Base-by-base conservation (phyloP, 345 rosid genomes). In the Acer negundo region DNA sequence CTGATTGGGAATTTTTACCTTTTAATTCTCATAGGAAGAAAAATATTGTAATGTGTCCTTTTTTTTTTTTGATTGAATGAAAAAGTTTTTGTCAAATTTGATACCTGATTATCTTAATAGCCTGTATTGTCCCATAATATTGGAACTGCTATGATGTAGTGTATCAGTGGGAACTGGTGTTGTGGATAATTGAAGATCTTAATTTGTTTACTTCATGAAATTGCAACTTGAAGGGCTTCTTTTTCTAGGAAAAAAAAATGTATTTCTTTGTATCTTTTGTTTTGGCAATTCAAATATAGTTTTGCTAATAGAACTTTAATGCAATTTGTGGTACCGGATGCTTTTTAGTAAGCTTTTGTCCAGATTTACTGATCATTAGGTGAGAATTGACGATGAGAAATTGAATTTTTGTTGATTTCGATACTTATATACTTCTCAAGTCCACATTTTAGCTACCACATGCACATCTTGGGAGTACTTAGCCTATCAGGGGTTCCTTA, bases 1-100 rank as follows among this genome's bases (percentile, higher is more conserved):
- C 75, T 68, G 72, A 56, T 78, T 78, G 85, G 74, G 80, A 51
- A 65, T 79, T 68, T 69, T 61, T 73, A 55, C 66, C 75, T 69
- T 67, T 13, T 46, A 75, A 70, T 65, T 77, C 70, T 58, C 47
- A 15, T 76, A 75, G 35, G 12, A 77, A 69, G 68, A 68, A 40
- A 49, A 64, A 62, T 59, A 49, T 65, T 85, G 84, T 81, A 84
- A 73, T 72, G 59, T 71, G 46, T 73, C 46, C 69, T 2, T 7
- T 47, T 38, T 42, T 6, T 47, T 46, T 72, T 73, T 80, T 78
- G 70, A 76, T 76, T 72, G 80, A 83, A 77, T 67, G 77, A 58
- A 78, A 1, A 69, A 74, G 46, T 72, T 76, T 79, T 72, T 67
- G 68, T 19, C 47, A 24, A 65, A 15, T 47, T 70, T 59, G 47